Percentiles rank a stretch among this genome's conserved stretches.
Conservation (phyloP, 2,329 filamentous ascomycete genomes). For the Ascocoryne sarcoides region DNA sequence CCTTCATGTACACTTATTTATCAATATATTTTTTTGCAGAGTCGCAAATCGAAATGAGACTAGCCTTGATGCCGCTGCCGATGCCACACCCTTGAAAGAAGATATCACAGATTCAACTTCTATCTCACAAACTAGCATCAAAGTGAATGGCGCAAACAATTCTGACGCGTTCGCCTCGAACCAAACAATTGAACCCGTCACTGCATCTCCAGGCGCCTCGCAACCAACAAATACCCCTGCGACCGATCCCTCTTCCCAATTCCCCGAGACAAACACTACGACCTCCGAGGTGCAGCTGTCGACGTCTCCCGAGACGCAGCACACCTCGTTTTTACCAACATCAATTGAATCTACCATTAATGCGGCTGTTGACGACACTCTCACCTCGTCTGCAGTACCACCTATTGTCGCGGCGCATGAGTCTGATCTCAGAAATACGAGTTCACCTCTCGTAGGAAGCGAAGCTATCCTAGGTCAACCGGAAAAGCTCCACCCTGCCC, state of each 20-base stretch:
- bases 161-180: slow-evolving; percentile 23
- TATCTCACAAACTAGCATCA: slow-evolving; percentile 1
- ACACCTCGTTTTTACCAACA: slow-evolving; percentile 6
- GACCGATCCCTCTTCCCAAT: slow-evolving; percentile 12
- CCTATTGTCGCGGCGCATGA: slow-evolving; percentile 25
- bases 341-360: slow-evolving; percentile 18
- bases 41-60: slow-evolving; percentile 24
- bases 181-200: slow-evolving; percentile 15
- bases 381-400: slow-evolving; percentile 21
- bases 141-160: slow-evolving; percentile 21
- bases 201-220: slow-evolving; percentile 10
- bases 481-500: slow-evolving; percentile 7
- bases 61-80: slow-evolving; percentile 16
- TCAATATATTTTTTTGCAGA: slow-evolving; percentile 26
- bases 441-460: slow-evolving; percentile 3
- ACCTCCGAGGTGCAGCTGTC: slow-evolving; percentile 12
- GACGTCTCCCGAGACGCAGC: slow-evolving; percentile 9
- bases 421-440: slow-evolving; percentile 25
- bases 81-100: slow-evolving; percentile 16
- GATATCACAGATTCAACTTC: slow-evolving; percentile 9
- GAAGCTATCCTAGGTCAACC: background rate
- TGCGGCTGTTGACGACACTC: slow-evolving; percentile 18
- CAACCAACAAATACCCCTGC: slow-evolving; percentile 12
- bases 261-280: slow-evolving; percentile 17
- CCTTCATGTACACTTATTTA: slow-evolving; percentile 26